phyloP scores from a whole-genome alignment of 2,329 filamentous ascomycete species.

The Diplodia intermedia region DNA sequence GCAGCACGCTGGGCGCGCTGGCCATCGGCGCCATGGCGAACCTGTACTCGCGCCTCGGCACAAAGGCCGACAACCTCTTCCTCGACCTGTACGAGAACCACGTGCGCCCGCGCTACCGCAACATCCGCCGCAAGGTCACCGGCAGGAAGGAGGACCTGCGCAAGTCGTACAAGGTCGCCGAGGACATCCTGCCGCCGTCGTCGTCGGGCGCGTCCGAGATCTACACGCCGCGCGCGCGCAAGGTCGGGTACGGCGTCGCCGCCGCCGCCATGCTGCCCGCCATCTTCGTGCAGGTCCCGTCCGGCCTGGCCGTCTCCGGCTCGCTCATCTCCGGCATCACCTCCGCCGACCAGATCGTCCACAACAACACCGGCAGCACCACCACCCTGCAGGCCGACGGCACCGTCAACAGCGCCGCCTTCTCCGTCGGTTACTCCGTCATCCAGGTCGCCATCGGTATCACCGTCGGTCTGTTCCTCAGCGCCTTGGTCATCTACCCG shows the following conservation, averaged over 20 bases:
- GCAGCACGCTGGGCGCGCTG: constrained; percentile 78
- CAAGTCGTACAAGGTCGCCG: constrained; percentile 8
- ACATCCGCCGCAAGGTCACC: constrained; percentile 44
- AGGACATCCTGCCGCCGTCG: not conserved
- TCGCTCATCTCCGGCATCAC: constrained; percentile 63
- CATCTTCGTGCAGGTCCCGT: constrained; percentile 75
- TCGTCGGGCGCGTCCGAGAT: constrained; percentile 11
- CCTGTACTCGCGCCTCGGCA: constrained; percentile 73
- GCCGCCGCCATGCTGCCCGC: constrained; percentile 85
- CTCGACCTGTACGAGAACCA: constrained; percentile 62
- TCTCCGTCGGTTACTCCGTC: constrained; percentile 57
- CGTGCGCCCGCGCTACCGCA: constrained; percentile 51
- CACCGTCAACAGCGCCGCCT: constrained; percentile 52
- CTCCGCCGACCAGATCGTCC: constrained; percentile 62
- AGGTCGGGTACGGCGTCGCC: constrained; percentile 74
- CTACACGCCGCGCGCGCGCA: constrained; percentile 43
- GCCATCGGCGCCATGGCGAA: constrained; percentile 80
- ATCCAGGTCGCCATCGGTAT: constrained; percentile 61
- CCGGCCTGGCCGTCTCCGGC: constrained; percentile 64
- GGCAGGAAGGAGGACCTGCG: constrained; percentile 34
- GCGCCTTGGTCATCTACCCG: constrained; percentile 58
- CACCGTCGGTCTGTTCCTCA: constrained; percentile 58
- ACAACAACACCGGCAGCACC: constrained; percentile 51
- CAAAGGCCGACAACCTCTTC: constrained; percentile 63
- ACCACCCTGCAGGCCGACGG: constrained; percentile 32